Conservation (phyloP, 768 basidiomycete species). For the Podaxis carcinomalis region DNA sequence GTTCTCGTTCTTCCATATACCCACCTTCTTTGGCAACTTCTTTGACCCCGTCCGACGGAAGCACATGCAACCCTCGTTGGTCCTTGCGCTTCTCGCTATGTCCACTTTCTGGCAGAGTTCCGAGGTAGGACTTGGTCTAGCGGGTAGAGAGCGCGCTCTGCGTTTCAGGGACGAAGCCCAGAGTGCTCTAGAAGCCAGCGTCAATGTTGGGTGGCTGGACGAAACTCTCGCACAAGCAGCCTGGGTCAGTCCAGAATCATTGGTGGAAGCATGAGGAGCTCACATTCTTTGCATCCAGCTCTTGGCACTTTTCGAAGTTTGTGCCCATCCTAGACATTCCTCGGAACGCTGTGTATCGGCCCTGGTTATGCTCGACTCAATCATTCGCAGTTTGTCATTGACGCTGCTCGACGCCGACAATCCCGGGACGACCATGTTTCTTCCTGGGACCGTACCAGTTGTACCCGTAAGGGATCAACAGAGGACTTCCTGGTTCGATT, state of each 20-base stretch:
- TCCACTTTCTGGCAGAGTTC: constrained; percentile 71
- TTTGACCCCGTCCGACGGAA: constrained; percentile 50
- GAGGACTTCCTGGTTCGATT: constrained; percentile 16
- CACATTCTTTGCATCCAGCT: constrained; percentile 34
- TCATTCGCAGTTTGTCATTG: constrained; percentile 59
- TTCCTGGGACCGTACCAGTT: constrained; percentile 44
- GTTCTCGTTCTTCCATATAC: constrained; percentile 72
- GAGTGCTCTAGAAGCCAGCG: constrained; percentile 63
- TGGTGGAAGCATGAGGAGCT: not conserved
- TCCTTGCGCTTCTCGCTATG: constrained; percentile 59
- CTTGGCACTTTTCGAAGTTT: constrained; percentile 68
- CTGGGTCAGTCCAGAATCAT: constrained; percentile 46
- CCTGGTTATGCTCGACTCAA: constrained; percentile 59
- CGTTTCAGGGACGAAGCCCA: constrained; percentile 66
- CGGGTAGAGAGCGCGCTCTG: constrained; percentile 54
- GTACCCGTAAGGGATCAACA: constrained; percentile 21
- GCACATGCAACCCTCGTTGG: constrained; percentile 62
- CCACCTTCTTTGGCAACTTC: constrained; percentile 59
- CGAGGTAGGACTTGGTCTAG: constrained; percentile 45
- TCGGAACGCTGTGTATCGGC: constrained; percentile 50
- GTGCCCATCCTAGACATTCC: constrained; percentile 60
- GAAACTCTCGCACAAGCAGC: constrained; percentile 72
- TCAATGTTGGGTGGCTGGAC: constrained; percentile 69
- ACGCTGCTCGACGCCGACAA: constrained; percentile 58
- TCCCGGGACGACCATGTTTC: constrained; percentile 45